These are phyloP conservation scores for Zoysia pacifica DNA, from an alignment of 176 grass and related monocot species.

Conservation along the genomic window DNA sequence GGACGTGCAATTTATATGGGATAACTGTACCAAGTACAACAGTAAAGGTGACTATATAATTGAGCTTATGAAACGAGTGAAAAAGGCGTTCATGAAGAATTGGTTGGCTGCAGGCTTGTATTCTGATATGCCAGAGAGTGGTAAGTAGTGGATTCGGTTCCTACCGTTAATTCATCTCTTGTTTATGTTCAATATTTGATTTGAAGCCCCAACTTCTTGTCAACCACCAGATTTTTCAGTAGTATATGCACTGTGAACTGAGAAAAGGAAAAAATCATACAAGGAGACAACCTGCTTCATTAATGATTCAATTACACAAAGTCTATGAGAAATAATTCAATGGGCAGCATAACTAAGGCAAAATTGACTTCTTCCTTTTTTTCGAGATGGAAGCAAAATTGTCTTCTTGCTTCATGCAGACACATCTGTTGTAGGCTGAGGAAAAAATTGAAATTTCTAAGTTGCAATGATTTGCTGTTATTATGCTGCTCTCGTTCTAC, in stretches of 20 bases:
- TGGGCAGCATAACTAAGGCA: not conserved
- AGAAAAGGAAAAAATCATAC: not conserved
- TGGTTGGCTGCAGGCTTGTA: slow-evolving; percentile 86
- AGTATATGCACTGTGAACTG: not conserved
- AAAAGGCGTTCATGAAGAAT: slow-evolving; percentile 93
- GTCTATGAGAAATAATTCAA: slow-evolving; percentile 31
- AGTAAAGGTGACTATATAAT: slow-evolving; percentile 97
- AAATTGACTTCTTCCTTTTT: not conserved
- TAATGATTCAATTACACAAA: not conserved
- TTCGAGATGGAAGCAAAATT: not conserved
- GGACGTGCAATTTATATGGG: slow-evolving; percentile 92
- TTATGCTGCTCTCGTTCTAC: slow-evolving; percentile 1
- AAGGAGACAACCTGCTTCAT: not conserved
- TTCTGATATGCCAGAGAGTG: slow-evolving; percentile 55
- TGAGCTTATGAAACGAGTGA: slow-evolving; percentile 98
- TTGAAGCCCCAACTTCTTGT: slow-evolving; percentile 4
- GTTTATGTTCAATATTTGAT: slow-evolving; percentile 8
- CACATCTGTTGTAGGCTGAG: not conserved
- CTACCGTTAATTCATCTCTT: not conserved
- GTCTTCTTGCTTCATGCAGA: not conserved
- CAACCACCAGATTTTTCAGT: not conserved
- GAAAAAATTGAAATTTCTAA: not conserved
- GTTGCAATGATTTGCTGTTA: not conserved
- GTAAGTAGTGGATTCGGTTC: slow-evolving; percentile 42
- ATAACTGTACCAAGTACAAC: slow-evolving; percentile 91